These are phyloP conservation scores for Brassica cretica DNA, from an alignment of 345 rosid species.

Conservation along the genomic window DNA sequence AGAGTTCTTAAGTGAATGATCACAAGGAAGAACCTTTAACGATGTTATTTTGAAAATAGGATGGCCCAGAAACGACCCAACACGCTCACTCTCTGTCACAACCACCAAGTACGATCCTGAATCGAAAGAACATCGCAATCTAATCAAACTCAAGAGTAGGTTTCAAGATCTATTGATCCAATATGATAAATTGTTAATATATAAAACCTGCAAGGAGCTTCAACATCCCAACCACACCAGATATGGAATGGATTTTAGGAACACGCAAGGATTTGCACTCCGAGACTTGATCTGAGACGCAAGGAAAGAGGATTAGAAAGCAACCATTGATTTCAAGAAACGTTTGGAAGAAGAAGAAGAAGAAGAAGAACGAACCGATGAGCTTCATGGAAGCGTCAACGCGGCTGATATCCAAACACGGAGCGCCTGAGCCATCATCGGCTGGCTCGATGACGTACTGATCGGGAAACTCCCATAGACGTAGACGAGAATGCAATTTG, in stretches of 20 bases:
- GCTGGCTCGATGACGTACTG: slow-evolving; percentile 86
- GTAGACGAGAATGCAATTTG: slow-evolving; percentile 78
- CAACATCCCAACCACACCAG: slow-evolving; percentile 84
- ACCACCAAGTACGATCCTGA: slow-evolving; percentile 86
- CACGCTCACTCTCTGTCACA: slow-evolving; percentile 71
- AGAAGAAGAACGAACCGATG: slow-evolving; percentile 48
- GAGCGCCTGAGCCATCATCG: slow-evolving; percentile 80
- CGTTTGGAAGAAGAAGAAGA: background rate
- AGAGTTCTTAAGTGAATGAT: slow-evolving; percentile 70
- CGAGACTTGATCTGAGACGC: slow-evolving; percentile 58
- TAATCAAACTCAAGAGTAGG: slow-evolving; percentile 5
- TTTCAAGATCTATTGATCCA: slow-evolving; percentile 2
- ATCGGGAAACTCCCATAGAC: slow-evolving; percentile 98
- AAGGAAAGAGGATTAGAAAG: background rate
- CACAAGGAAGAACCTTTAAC: slow-evolving; percentile 85
- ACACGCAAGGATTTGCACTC: slow-evolving; percentile 71
- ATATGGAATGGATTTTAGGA: slow-evolving; percentile 74
- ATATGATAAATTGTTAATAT: background rate
- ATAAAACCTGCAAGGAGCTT: slow-evolving; percentile 80
- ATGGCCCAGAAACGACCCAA: slow-evolving; percentile 80
- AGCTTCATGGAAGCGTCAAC: slow-evolving; percentile 76
- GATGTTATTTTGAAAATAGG: slow-evolving; percentile 74
- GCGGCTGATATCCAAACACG: slow-evolving; percentile 67
- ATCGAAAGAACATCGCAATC: slow-evolving; percentile 15
- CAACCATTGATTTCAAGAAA: background rate